Evolutionary conservation across 1,139 yeast genomes (phyloP), one percentile per base, ranked within the genome.

Genomic region (Suhomyces kunorum): DNA sequence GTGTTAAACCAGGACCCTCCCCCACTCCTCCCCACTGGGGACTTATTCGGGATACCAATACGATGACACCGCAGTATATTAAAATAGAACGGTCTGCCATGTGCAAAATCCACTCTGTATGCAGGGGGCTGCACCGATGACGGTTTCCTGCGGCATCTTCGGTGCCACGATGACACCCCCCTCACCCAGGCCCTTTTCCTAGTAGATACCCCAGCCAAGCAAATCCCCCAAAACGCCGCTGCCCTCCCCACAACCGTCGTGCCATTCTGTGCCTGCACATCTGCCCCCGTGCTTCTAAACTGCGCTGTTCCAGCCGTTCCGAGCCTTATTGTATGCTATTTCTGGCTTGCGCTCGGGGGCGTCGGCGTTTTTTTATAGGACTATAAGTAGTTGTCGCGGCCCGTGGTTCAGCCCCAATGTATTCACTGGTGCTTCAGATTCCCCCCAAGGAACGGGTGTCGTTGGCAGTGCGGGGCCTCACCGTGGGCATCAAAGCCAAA

Each of bases 401-500:
- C 28, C 28, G 14, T 22, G 24, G n/a, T 29, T 12, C 7, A n/a
- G n/a, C 28, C 29, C n/a, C 32, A 20, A 33, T 33, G 30, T 26
- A 27, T 27, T 25, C 34, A 15, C 31, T 24, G 27, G 32, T 37
- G 14, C 29, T 37, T 19, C 36, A 29, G 32, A 44, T 52, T 22
- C 49, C 48, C 7, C 47, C 44, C 5, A 41, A 46, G 8, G 46
- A 53, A 17, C 35, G 56, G 34, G 53, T 54, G 13, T 38, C 46
- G 15, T 40, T 55, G 22, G 27, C 42, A 6, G 57, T 54, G 8
- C 38, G 53, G 16, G 40, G 45, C 34, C 48, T 55, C 32, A 36
- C 46, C 0, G 50, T 45, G 18, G 15, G 22, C n/a, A 32, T 28
- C 16, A 16, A 12, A 23, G n/a, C 22, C 12, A 7, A 18, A 46